These are phyloP conservation scores for Crithidia thermophila DNA, from an alignment of 208 protist species.

Conservation along the genomic window DNA sequence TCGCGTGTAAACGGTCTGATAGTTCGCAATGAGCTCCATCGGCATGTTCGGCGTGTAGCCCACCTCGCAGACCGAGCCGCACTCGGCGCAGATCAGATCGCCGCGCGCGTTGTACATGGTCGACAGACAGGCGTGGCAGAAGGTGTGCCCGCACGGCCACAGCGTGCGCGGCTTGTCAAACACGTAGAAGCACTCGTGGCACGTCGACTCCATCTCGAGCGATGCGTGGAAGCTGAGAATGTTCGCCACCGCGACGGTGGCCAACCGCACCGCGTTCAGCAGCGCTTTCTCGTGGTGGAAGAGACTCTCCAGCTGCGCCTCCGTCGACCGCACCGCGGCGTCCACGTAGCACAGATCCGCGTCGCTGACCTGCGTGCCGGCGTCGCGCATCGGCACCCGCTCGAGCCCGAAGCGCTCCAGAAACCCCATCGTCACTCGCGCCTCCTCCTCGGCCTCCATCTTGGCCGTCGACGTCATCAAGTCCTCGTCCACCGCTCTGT, in stretches of 20 bases:
- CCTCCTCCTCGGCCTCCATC: neutral
- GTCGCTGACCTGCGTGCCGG: conserved; percentile 70
- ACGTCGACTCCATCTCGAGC: conserved; percentile 88
- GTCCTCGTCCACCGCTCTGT: conserved; percentile 18
- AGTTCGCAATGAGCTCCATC: conserved; percentile 77
- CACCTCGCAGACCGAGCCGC: conserved; percentile 76
- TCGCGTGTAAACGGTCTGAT: conserved; percentile 57
- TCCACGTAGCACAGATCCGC: conserved; percentile 80
- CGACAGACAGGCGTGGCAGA: conserved; percentile 76
- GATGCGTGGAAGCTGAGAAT: conserved; percentile 85
- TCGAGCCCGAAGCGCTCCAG: conserved; percentile 63
- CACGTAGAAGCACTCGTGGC: conserved; percentile 86
- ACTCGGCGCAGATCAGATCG: conserved; percentile 88
- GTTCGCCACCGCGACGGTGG: conserved; percentile 72
- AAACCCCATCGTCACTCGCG: conserved; percentile 45
- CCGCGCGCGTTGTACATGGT: conserved; percentile 77
- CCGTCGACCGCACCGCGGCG: conserved; percentile 45
- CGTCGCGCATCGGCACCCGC: conserved; percentile 33
- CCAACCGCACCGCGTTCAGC: conserved; percentile 56
- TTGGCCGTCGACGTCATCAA: neutral
- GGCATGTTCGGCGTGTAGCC: conserved; percentile 88
- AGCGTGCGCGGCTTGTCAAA: conserved; percentile 83
- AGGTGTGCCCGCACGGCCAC: conserved; percentile 91
- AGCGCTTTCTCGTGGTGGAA: conserved; percentile 70
- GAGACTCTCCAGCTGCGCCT: conserved; percentile 74